These are phyloP conservation scores for Paratrimastix pyriformis DNA, from an alignment of 78 protist species.

Conservation along the genomic window DNA sequence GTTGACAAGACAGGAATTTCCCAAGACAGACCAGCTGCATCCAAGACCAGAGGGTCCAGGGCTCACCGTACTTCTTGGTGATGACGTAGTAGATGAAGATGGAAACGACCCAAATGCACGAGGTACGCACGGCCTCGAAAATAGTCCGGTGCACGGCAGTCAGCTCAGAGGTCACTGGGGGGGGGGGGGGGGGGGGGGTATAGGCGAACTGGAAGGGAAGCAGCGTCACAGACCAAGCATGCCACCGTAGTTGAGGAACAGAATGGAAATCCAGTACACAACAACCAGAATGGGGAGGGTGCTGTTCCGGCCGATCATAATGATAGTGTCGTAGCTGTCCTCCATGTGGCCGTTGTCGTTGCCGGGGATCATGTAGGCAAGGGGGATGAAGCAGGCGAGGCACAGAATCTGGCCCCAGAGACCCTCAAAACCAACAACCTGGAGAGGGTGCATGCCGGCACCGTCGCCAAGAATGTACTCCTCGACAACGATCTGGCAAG, in stretches of 20 bases:
- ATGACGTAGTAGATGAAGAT: conserved; percentile 16
- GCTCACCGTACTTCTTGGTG: conserved; percentile 21
- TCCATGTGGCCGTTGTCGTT: background rate
- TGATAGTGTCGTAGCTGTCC: conserved; percentile 20
- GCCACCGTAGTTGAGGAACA: conserved; percentile 23
- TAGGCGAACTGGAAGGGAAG: background rate
- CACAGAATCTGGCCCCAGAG: conserved; percentile 32
- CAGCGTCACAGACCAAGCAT: conserved; percentile 22
- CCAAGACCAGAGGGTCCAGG: conserved; percentile 25
- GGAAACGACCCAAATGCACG: conserved; percentile 21
- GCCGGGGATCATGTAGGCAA: conserved; percentile 5
- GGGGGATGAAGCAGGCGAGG: background rate
- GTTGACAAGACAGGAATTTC: background rate
- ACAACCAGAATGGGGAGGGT: background rate
- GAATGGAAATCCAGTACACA: conserved; percentile 9
- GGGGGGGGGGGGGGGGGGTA: background rate
- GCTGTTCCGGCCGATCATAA: conserved; percentile 1
- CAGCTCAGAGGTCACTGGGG: background rate
- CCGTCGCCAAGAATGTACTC: conserved; percentile 4
- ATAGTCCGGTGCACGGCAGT: conserved; percentile 30
- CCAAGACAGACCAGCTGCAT: conserved; percentile 16
- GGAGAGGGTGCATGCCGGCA: background rate
- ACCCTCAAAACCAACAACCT: conserved; percentile 40
- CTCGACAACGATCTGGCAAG: conserved; percentile 28
- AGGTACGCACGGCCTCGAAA: conserved; percentile 34